Evolutionary conservation across 257 asterid genomes (phyloP).

Genomic region (Solanum pinnatisectum): DNA sequence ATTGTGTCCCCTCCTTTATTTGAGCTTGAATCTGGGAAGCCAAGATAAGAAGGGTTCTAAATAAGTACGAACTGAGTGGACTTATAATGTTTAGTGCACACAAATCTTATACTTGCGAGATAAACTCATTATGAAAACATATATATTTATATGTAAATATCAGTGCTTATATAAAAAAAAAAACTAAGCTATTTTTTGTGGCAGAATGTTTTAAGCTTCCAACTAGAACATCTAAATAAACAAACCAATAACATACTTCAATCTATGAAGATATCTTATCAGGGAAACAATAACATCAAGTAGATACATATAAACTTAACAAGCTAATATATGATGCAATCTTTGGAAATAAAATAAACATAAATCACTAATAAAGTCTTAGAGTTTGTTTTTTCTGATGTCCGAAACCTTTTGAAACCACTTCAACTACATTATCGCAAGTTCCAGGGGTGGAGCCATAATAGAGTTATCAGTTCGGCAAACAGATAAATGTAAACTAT

Average conservation of each 20-base stretch:
- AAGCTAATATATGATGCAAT: too few species aligned
- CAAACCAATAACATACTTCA: neutral
- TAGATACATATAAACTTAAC: too few species aligned
- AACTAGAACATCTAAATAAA: neutral
- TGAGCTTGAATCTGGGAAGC: too few species aligned
- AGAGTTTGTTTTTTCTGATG: neutral
- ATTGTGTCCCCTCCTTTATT: neutral
- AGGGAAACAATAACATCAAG: neutral
- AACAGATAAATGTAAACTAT: neutral
- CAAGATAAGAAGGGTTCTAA: too few species aligned
- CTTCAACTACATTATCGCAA: neutral
- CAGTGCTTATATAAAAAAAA: neutral
- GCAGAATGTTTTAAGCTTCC: neutral
- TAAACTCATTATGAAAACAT: too few species aligned
- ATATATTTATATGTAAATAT: neutral
- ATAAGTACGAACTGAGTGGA: too few species aligned
- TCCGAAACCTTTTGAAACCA: constrained; percentile 2
- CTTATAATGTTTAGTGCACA: neutral
- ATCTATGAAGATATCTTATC: neutral
- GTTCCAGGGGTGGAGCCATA: neutral
- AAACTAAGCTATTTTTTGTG: too few species aligned
- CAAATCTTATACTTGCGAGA: neutral
- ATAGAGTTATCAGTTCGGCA: neutral
- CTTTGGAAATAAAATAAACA: neutral
- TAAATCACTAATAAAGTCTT: neutral